Evolutionary conservation across 2,329 filamentous ascomycete genomes (phyloP), one percentile per base, ranked within the genome.

Genomic region (Ampelomyces quisqualis): DNA sequence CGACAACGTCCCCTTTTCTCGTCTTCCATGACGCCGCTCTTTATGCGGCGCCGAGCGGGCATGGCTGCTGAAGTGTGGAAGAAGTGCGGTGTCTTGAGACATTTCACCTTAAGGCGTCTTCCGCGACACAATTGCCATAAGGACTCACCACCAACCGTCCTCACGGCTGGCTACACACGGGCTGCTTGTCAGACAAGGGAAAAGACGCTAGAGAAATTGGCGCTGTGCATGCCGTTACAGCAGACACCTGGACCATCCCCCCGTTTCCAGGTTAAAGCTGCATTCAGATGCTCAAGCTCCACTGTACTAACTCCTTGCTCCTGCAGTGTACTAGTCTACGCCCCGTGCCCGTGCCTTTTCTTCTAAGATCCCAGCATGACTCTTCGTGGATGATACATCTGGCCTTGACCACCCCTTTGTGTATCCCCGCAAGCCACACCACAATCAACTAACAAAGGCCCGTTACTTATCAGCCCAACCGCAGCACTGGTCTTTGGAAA

Each of bases 191-290:
- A 36, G 38, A 30, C 34, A 31, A 18, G 15, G 11, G 17, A 10
- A 14, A 19, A n/a, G 29, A n/a, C n/a, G n/a, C n/a, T n/a, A n/a
- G n/a, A n/a, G n/a, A n/a, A n/a, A n/a, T n/a, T n/a, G n/a, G n/a
- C n/a, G n/a, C n/a, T n/a, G n/a, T 47, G 45, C 51, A 42, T 31
- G 36, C 43, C 29, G 37, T 36, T 50, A 41, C 27, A 50, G 46
- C 31, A 56, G 38, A 41, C 34, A 21, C 18, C 34, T 39, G 26
- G 55, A 32, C 43, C 43, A 51, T 57, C 45, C 36, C 39, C 45
- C 44, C 52, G 20, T 46, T 48, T 38, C 43, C 38, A 41, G 22
- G 22, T 37, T 39, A 44, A 49, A 43, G 37, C 40, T 42, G 40
- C 38, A 19, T 27, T 24, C 32, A 34, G 13, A 38, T 31, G 36